Evolutionary conservation across 768 basidiomycete genomes (phyloP), one percentile per base, ranked within the genome.

Genomic region (Trametes sanguinea): DNA sequence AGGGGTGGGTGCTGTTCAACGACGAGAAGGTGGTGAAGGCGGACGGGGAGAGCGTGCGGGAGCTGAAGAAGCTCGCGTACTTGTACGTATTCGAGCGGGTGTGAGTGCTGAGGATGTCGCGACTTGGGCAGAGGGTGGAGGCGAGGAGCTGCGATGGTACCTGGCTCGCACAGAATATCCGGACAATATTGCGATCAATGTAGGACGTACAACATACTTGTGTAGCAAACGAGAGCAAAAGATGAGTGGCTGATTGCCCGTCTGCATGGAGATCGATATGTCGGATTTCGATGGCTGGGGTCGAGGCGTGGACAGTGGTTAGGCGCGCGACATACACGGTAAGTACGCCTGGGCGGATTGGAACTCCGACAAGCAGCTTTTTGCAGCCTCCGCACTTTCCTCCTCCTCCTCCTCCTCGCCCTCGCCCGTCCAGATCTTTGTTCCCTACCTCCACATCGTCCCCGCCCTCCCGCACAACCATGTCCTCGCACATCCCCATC

Each of bases 11-110:
- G 58, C 73, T 98, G 69, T 97, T 95, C 74, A 97, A 98, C 68
- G 96, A 98, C 71, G 94, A 95, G 77, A 96, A 95, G 77, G 95
- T 95, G 3, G 95, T 97, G 9, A 87, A 83, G 73, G 95, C 95
- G 3, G 93, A 96, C 70, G 80, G 73, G 61, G 85, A 89, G 73
- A 93, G 92, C 70, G 91, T 95, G 32, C 81, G 74, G n/a, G 85
- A 86, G 58, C 76, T 98, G 78, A 90, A 90, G 76, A 81, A 82
- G 73, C 72, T 94, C 72, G 96, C 95, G 43, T 98, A 99, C 80
- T 76, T 99, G 80, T 99, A 96, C 75, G 78, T 98, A 22, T 98
- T 94, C 71, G 92, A 95, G 79, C 83, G 80, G 74, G 63, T 65
- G 45, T 70, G 59, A 44, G 54, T 27, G n/a, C n/a, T n/a, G n/a